Conservation (phyloP, 2,329 filamentous ascomycete species). For the Periconia sp. region DNA sequence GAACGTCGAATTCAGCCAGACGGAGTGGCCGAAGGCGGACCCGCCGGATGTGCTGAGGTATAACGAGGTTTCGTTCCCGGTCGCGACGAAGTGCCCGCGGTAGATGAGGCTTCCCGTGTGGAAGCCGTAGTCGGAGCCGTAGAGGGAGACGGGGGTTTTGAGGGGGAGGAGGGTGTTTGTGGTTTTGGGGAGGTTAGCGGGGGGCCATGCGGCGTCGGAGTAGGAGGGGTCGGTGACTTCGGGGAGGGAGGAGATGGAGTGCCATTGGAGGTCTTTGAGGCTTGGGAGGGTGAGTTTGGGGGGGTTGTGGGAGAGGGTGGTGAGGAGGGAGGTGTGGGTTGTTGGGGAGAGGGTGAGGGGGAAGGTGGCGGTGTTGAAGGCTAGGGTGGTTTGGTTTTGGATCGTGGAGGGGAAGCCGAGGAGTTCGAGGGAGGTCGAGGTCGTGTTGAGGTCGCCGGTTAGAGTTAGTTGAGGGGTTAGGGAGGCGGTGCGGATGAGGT, state of each 20-base stretch:
- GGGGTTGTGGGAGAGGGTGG: conserved; percentile 52
- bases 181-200: conserved; percentile 59
- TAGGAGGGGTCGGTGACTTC: conserved; percentile 66
- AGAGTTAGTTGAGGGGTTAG: conserved; percentile 60
- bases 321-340: conserved; percentile 52
- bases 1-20: conserved; percentile 66
- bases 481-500: conserved; percentile 64
- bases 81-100: conserved; percentile 68
- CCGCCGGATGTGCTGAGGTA: conserved; percentile 66
- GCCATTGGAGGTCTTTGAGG: conserved; percentile 65
- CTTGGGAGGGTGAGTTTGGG: conserved; percentile 59
- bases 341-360: conserved; percentile 25
- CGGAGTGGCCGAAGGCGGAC: conserved; percentile 64
- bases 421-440: conserved; percentile 64
- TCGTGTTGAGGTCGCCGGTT: conserved; percentile 72
- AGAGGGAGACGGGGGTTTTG: conserved; percentile 65
- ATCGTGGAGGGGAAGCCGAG: conserved; percentile 57
- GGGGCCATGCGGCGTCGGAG: conserved; percentile 68
- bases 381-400: conserved; percentile 53
- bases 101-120: conserved; percentile 69
- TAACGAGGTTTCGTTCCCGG: conserved; percentile 61
- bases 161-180: conserved; percentile 61
- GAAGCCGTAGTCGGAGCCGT: conserved; percentile 73
- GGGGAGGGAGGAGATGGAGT: conserved; percentile 69
- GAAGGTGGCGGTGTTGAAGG: conserved; percentile 59